phyloP scores from a whole-genome alignment of 2,329 filamentous ascomycete genomes.

The Xylaria sp. region DNA sequence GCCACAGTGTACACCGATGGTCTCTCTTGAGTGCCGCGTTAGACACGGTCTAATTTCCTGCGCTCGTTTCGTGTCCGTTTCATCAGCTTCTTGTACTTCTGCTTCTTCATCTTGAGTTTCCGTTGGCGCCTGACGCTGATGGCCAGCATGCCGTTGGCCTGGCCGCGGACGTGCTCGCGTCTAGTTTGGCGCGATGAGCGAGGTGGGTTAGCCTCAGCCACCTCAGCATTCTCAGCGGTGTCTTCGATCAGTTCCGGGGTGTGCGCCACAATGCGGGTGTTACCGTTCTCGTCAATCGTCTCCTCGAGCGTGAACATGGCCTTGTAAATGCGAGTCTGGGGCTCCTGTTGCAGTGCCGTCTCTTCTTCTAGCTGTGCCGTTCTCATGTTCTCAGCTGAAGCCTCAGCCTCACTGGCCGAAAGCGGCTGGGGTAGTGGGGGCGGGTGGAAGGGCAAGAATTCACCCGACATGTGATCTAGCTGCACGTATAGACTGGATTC shows the following conservation, averaged over 20 bases:
- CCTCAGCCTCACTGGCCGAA: constrained; percentile 50
- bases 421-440: constrained; percentile 79
- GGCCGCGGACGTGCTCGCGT: constrained; percentile 64
- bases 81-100: constrained; percentile 99
- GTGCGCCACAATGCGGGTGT: constrained; percentile 69
- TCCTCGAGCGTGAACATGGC: constrained; percentile 75
- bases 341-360: constrained; percentile 43
- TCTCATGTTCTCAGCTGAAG: constrained; percentile 46
- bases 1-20: constrained; percentile 10
- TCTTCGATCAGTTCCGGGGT: constrained; percentile 67
- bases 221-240: constrained; percentile 36
- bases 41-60: constrained; percentile 80
- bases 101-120: constrained; percentile 99
- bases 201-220: constrained; percentile 40
- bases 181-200: constrained; percentile 68
- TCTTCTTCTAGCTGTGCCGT: constrained; percentile 31
- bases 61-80: constrained; percentile 88
- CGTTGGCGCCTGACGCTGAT: constrained; percentile 93
- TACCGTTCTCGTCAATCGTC: constrained; percentile 67
- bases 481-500: constrained; percentile 71
- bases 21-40: constrained; percentile 42
- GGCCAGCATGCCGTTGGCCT: constrained; percentile 71
- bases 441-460: constrained; percentile 82
- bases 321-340: constrained; percentile 68
- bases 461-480: constrained; percentile 73